Base-by-base conservation (phyloP, 805 yeast genomes). In the Blastobotrys americana region DNA sequence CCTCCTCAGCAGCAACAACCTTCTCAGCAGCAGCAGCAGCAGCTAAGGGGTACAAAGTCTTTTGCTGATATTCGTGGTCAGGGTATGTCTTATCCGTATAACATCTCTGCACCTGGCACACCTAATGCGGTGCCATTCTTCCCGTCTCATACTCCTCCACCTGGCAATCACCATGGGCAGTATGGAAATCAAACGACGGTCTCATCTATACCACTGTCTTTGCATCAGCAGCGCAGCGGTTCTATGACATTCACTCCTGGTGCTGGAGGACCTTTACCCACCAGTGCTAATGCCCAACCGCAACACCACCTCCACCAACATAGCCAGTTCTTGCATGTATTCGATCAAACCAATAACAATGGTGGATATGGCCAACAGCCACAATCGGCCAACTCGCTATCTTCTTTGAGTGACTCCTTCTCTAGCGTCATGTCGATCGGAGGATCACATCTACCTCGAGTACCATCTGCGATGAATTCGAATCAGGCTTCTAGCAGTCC, bases 1-100 rank as follows among this genome's bases (percentile, higher is more conserved):
- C 41, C 40, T 37, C 19, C 37, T 31, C 40, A 18, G 41, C 38
- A 37, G 17, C 45, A 44, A 19, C 43, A 36, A 15, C 48, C 38
- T 18, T 8, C 27, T 2, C 49, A 44, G 22, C 50, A 39, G 18
- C 50, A 39, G 19, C 37, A 39, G n/a, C 34, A 47, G 17, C 46
- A 45, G 35, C 41, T 61, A 37, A 46, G 65, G 25, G 58, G 60
- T 16, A 56, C 65, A n/a, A 59, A 59, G 52, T 60, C 65, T 3
- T 63, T 55, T 46, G 67, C 63, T 15, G 66, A 63, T 35, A 55
- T 62, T 35, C 51, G 66, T 15, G 55, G 58, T 2, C 44, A 55
- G 4, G 44, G 51, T 4, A 27, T 43, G 28, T 25, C 36, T 18
- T 46, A 49, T 28, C 42, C 44, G n/a, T 47, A 50, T 43, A 45